These are phyloP conservation scores for Curvularia sp. DNA, from an alignment of 2,329 filamentous ascomycete genomes.

Conservation along the genomic window DNA sequence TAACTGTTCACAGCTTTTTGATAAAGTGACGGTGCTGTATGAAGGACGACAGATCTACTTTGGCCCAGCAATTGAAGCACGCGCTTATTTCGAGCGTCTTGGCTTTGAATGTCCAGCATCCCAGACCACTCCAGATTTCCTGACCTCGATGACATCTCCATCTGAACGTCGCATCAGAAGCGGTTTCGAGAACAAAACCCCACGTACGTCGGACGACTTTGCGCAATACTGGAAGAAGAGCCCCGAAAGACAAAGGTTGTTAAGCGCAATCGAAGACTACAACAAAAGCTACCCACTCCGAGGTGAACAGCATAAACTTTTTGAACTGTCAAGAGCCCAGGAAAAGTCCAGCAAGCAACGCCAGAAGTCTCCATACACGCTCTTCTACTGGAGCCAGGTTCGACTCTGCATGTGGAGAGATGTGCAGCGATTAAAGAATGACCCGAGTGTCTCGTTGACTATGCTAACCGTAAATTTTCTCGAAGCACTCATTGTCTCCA, in stretches of 20 bases:
- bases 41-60: slow-evolving; percentile 74
- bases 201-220: slow-evolving; percentile 47
- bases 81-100: slow-evolving; percentile 69
- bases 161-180: slow-evolving; percentile 38
- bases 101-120: slow-evolving; percentile 64
- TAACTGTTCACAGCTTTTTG: slow-evolving; percentile 18
- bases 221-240: slow-evolving; percentile 61
- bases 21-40: slow-evolving; percentile 51
- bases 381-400: slow-evolving; percentile 42
- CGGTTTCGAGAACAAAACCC: slow-evolving; percentile 53
- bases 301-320: slow-evolving; percentile 52
- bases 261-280: slow-evolving; percentile 53
- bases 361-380: slow-evolving; percentile 62
- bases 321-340: slow-evolving; percentile 45
- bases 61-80: slow-evolving; percentile 66
- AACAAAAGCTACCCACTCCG: slow-evolving; percentile 55
- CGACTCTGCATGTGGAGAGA: slow-evolving; percentile 12
- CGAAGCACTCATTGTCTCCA: slow-evolving; percentile 77
- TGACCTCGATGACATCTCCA: slow-evolving; percentile 70
- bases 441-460: slow-evolving; percentile 64
- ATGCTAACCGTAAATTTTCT: slow-evolving; percentile 71
- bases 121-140: slow-evolving; percentile 74
- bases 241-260: slow-evolving; percentile 49
- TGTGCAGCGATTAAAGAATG: slow-evolving; percentile 22
- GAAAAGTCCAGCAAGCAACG: slow-evolving; percentile 61